These are phyloP conservation scores for Pulveroboletus sp. DNA, from an alignment of 768 basidiomycete genomes.

Conservation along the genomic window DNA sequence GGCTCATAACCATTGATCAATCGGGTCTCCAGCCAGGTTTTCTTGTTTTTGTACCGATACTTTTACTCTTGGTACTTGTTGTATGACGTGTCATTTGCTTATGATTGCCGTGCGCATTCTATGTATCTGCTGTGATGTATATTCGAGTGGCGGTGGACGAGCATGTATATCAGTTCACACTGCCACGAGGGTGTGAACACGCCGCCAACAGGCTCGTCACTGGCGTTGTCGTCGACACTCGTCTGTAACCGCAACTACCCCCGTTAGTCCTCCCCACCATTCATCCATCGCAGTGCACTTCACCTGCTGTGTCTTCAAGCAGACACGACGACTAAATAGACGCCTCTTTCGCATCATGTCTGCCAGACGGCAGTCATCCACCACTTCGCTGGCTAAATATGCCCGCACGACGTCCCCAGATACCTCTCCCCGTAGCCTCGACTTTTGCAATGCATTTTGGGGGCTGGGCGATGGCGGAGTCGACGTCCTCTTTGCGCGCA, in stretches of 20 bases:
- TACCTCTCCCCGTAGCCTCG: conserved; percentile 48
- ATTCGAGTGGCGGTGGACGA: neutral
- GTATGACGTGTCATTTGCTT: neutral
- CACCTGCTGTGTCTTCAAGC: conserved; percentile 13
- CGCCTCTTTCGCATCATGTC: conserved; percentile 44
- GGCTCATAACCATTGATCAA: neutral
- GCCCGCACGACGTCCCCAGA: conserved; percentile 51
- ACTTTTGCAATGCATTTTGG: conserved; percentile 99
- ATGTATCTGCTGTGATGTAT: neutral
- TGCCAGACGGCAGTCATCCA: conserved; percentile 75
- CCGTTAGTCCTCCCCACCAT: neutral
- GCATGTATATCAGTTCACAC: neutral
- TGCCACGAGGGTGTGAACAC: conserved; percentile 14
- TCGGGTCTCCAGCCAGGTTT: too few relatives aligned
- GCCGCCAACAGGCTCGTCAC: conserved; percentile 2
- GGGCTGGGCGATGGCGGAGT: conserved; percentile 81
- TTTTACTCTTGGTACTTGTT: neutral
- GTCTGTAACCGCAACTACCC: neutral
- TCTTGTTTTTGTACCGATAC: neutral
- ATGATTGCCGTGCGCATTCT: neutral
- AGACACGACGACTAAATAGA: conserved; percentile 14
- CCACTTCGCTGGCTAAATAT: conserved; percentile 72
- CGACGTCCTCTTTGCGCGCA: conserved; percentile 84
- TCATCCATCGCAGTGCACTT: conserved; percentile 12
- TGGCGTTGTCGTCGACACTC: neutral